Conservation (phyloP, 192 early-diverging fungal genomes). For the Coemansia sp. region DNA sequence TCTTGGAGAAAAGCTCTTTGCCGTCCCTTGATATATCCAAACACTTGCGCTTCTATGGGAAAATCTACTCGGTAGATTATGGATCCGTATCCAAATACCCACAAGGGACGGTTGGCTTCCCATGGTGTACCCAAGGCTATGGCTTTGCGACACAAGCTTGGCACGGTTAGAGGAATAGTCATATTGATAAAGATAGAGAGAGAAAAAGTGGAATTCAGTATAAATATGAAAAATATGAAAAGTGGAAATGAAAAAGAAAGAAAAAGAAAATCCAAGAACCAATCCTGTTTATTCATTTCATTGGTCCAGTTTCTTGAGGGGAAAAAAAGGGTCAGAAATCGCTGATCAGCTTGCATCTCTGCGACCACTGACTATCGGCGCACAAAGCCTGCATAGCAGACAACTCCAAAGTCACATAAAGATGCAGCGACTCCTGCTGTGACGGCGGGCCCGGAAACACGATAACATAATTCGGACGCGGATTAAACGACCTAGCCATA, state of each 20-base stretch:
- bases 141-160: neutral
- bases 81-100: conserved; percentile 72
- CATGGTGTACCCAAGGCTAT: conserved; percentile 23
- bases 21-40: conserved; percentile 24
- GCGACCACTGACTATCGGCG: conserved; percentile 21
- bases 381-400: conserved; percentile 37
- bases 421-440: conserved; percentile 21
- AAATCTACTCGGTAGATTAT: conserved; percentile 75
- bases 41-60: conserved; percentile 50
- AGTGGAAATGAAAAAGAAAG: too few relatives aligned
- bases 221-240: too few relatives aligned
- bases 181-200: neutral
- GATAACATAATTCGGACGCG: conserved; percentile 44
- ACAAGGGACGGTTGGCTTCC: conserved; percentile 42
- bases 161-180: neutral
- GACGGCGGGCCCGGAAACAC: conserved; percentile 44
- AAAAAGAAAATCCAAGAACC: too few relatives aligned
- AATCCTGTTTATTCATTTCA: too few relatives aligned
- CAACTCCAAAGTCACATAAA: conserved; percentile 41
- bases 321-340: conserved; percentile 15
- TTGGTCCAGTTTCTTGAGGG: too few relatives aligned
- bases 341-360: conserved; percentile 29
- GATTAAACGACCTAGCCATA: conserved; percentile 49
- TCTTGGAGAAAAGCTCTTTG: conserved; percentile 50
- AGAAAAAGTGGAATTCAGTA: too few relatives aligned